Base-by-base conservation (phyloP, 805 yeast genomes). In the Spathaspora sp. region DNA sequence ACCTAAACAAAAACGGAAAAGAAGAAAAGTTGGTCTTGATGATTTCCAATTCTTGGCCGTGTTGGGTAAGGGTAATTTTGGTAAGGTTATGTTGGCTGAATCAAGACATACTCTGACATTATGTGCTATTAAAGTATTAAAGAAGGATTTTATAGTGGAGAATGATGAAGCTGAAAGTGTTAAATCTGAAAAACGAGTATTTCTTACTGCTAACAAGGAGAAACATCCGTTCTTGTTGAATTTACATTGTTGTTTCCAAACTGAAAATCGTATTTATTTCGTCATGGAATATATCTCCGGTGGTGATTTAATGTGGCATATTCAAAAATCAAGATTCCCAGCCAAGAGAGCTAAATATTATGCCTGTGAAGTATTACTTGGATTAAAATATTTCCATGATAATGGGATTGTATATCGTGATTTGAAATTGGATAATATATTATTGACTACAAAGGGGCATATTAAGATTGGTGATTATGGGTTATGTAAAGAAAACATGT, bases 261-360 rank as follows among this genome's bases (percentile, higher is more conserved):
- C 99, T 0, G 99, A 94, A 59, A 94, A 96, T 65, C 83, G 99
- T 65, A 88, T 94, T 42, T 94, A 94, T 68, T 94, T 94, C 72
- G 99, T 96, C 14, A 94, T 94, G 99, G 98, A 94, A 68, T 94
- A 91, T 65, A 86, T 94, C 48, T 85, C 96, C 18, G 99, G 99
- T 53, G 99, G 99, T 68, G 99, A 94, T 73, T 79, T 94, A 63
- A 94, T 94, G 99, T 92, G 97, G 96, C 99, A 94, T 67, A 96
- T 94, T 61, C 99, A 94, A 70, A 89, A 90, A 63, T 87, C 88
- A 53, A 80, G 93, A 61, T 87, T 94, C 63, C 85, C 97, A 1
- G 86, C 92, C 16, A 83, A 87, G 58, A 80, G 97, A 59, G 99
- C 99, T 9, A 96, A 94, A 69, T 94, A 92, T 65, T 94, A 94